phyloP scores from a whole-genome alignment of 495 filamentous ascomycete species.

The Hyaloscypha finlandica region DNA sequence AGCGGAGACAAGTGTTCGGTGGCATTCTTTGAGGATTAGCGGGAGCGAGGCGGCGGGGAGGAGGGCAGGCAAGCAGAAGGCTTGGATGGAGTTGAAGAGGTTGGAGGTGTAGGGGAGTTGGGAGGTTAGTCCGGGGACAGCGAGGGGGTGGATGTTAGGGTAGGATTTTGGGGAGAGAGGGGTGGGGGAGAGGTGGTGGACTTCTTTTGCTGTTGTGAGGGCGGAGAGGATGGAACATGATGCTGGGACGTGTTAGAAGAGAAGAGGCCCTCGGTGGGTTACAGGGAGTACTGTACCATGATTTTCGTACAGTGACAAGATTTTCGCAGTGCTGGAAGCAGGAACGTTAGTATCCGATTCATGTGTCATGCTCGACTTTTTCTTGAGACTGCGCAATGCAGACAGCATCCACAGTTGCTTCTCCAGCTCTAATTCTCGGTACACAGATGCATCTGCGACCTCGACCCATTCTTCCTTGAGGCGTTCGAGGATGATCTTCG shows the following conservation, averaged over 20 bases:
- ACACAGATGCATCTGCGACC: conserved; percentile 37
- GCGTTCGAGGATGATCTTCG: conserved; percentile 44
- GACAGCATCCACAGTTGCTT: conserved; percentile 33
- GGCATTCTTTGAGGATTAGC: conserved; percentile 30
- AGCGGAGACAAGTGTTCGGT: conserved; percentile 23
- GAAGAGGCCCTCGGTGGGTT: not conserved
- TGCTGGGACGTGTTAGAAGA: conserved; percentile 10
- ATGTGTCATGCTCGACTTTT: not conserved
- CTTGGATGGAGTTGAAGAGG: conserved; percentile 26
- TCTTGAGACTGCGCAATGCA: conserved; percentile 17
- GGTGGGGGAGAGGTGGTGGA: conserved; percentile 28
- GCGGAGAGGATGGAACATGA: conserved; percentile 28
- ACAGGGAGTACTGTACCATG: conserved; percentile 23
- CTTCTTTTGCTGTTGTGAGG: conserved; percentile 7
- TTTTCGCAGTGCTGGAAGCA: conserved; percentile 11
- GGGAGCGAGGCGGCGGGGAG: conserved; percentile 30
- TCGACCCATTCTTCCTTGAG: conserved; percentile 46
- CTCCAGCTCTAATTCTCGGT: conserved; percentile 30
- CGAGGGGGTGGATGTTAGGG: conserved; percentile 28
- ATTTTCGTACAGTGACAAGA: conserved; percentile 31
- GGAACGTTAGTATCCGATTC: not conserved
- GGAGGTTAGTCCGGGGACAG: conserved; percentile 11
- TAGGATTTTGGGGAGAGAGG: conserved; percentile 29
- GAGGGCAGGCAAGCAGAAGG: conserved; percentile 25
- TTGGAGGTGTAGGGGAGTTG: conserved; percentile 32